These are phyloP conservation scores for Cenchrus purpureus DNA, from an alignment of 176 grass and related monocot species.

Conservation along the genomic window DNA sequence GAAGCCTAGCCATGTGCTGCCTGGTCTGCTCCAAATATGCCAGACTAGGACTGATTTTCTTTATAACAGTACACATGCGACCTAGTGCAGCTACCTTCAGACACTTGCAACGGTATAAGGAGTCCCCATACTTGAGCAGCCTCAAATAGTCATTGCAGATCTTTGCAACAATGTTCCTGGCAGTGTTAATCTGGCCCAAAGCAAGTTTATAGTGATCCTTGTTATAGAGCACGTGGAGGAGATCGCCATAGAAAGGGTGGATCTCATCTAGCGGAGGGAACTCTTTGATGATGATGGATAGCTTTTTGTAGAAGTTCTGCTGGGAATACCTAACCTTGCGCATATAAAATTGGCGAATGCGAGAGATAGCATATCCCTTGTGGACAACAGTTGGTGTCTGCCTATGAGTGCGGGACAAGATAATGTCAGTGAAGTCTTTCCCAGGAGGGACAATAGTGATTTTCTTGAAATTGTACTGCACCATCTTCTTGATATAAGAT, in stretches of 20 bases:
- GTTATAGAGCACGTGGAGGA: constrained; percentile 73
- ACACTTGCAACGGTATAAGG: constrained; percentile 69
- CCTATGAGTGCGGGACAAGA: constrained; percentile 68
- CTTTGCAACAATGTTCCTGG: constrained; percentile 64
- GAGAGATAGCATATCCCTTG: constrained; percentile 62
- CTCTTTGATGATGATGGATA: constrained; percentile 58
- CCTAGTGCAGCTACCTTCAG: constrained; percentile 56
- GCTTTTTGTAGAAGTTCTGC: constrained; percentile 72
- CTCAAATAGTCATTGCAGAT: constrained; percentile 67
- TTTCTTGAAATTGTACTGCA: constrained; percentile 72
- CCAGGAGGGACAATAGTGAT: constrained; percentile 63
- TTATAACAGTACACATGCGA: constrained; percentile 68
- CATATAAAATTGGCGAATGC: constrained; percentile 70
- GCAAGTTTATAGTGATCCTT: constrained; percentile 85
- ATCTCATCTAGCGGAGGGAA: constrained; percentile 63
- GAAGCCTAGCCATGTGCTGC: constrained; percentile 65
- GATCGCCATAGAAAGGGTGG: constrained; percentile 65
- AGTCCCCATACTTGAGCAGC: constrained; percentile 70
- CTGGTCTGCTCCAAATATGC: constrained; percentile 73
- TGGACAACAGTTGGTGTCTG: constrained; percentile 74
- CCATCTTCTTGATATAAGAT: constrained; percentile 32
- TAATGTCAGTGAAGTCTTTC: constrained; percentile 73
- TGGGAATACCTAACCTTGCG: constrained; percentile 64
- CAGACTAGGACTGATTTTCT: constrained; percentile 59
- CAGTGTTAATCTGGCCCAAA: constrained; percentile 66